phyloP scores from a whole-genome alignment of 768 basidiomycete genomes.

The Boletus rufocinnamomeus region DNA sequence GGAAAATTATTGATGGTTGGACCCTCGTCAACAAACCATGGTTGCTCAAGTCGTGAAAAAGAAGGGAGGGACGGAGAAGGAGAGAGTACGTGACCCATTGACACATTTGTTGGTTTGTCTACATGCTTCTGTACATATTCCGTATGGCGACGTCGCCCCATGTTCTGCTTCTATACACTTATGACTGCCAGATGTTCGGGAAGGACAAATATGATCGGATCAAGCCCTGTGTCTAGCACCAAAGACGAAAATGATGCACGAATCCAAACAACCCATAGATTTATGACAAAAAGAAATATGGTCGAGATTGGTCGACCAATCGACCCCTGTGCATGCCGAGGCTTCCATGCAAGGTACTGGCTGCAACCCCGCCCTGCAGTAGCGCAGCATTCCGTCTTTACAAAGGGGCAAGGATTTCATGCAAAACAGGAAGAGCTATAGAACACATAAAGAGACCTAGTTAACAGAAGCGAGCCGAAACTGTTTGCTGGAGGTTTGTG shows the following conservation, averaged over 20 bases:
- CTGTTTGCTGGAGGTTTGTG: too few species aligned
- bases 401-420: too few species aligned
- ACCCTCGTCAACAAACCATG: slow-evolving; percentile 78
- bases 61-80: not conserved
- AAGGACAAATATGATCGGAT: not conserved
- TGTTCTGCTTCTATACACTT: not conserved
- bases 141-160: not conserved
- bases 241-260: not conserved
- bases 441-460: too few species aligned
- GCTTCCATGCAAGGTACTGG: too few species aligned
- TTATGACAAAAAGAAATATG: not conserved
- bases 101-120: not conserved
- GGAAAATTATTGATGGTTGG: slow-evolving; percentile 91
- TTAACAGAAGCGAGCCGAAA: too few species aligned
- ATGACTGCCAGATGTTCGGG: too few species aligned
- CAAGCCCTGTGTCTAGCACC: not conserved
- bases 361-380: too few species aligned
- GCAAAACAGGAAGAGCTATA: too few species aligned
- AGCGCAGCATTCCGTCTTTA: too few species aligned
- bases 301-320: too few species aligned
- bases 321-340: too few species aligned
- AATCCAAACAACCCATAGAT: slow-evolving; percentile 10
- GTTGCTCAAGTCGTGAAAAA: slow-evolving; percentile 52
- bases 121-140: slow-evolving; percentile 4
- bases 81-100: not conserved